Percentiles rank a stretch among this genome's conserved stretches.
Evolutionary conservation across 1,139 yeast species (phyloP).

Genomic region (Taphrina sp.): DNA sequence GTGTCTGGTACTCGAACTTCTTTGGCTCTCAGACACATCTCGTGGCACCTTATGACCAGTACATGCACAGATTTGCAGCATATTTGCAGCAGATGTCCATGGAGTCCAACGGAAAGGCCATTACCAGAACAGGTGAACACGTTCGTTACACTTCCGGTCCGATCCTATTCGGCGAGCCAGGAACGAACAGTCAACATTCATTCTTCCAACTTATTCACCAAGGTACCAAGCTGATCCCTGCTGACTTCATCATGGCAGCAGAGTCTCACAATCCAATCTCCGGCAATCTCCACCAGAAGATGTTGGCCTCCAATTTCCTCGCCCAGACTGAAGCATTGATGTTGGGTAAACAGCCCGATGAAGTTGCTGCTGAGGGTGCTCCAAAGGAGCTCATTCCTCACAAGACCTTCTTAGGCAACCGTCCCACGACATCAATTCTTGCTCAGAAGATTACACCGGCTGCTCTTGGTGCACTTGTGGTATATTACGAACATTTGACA

Average conservation of each 20-base stretch:
- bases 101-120: constrained; percentile 99
- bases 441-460: constrained; percentile 97
- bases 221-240: constrained; percentile 95
- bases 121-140: constrained; percentile 84
- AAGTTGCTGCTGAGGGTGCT: constrained; percentile 84
- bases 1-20: constrained; percentile 98
- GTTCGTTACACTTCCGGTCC: constrained; percentile 95
- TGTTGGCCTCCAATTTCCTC: constrained; percentile 97
- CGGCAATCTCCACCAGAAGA: constrained; percentile 87
- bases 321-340: constrained; percentile 98
- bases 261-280: constrained; percentile 97
- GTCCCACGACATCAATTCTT: constrained; percentile 96
- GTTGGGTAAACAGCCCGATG: constrained; percentile 86
- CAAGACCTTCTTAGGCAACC: constrained; percentile 94
- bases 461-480: constrained; percentile 89
- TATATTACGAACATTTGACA: constrained; percentile 94
- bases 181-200: constrained; percentile 97
- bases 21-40: constrained; percentile 96
- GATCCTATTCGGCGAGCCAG: constrained; percentile 96
- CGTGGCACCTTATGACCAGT: constrained; percentile 98
- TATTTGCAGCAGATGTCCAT: constrained; percentile 96
- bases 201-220: constrained; percentile 99
- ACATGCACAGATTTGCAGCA: constrained; percentile 98
- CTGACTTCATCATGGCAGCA: constrained; percentile 95
- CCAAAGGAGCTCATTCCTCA: constrained; percentile 81